Evolutionary conservation across 1,284 basidiomycete genomes (phyloP), one percentile per base, ranked within the genome.

Genomic region (Psilocybe mexicana): DNA sequence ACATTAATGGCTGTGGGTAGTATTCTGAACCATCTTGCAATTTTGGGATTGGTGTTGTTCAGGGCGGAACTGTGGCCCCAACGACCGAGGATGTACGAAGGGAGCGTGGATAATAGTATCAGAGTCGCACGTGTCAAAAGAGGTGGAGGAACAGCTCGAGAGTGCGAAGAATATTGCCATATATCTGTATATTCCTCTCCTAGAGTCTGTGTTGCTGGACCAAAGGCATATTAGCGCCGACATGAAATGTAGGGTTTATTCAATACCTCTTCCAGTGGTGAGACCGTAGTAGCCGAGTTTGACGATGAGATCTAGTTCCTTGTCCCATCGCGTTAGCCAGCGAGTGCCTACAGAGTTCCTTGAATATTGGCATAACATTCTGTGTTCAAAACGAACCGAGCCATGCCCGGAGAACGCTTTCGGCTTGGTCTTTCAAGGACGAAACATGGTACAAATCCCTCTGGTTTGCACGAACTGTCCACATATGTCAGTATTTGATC

Each of bases 161-260:
- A 70, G 44, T 68, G 72, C 14, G 73, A 68, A 11, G 86, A 85
- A 57, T 86, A 84, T 54, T 88, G 84, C 83, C 92, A 89, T 33
- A 92, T 88, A 66, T 92, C 91, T 0, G 93, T 94, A 68, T 96
- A 96, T 70, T 96, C 93, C 72, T 96, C 93, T 12, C 93, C 93
- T 0, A 96, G 78, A 2, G 92, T 94, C 71, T 94, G 93, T 2
- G 79, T 81, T 2, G 88, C 93, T 90, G 65, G 45, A 8, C 23
- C 33, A 44, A 45, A 58, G n/a, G n/a, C 48, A 51, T 56, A 54
- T 38, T 4, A 46, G 18, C 40, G 25, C 45, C 36, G 47, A 45
- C 35, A 45, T 6, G 24, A 42, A 49, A 44, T 36, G 26, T 40
- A 25, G 6, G 49, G 44, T 45, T 44, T 30, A 40, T 50, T 28